phyloP scores from a whole-genome alignment of 2,329 filamentous ascomycete genomes.

The Tolypocladium cylindrosporum region DNA sequence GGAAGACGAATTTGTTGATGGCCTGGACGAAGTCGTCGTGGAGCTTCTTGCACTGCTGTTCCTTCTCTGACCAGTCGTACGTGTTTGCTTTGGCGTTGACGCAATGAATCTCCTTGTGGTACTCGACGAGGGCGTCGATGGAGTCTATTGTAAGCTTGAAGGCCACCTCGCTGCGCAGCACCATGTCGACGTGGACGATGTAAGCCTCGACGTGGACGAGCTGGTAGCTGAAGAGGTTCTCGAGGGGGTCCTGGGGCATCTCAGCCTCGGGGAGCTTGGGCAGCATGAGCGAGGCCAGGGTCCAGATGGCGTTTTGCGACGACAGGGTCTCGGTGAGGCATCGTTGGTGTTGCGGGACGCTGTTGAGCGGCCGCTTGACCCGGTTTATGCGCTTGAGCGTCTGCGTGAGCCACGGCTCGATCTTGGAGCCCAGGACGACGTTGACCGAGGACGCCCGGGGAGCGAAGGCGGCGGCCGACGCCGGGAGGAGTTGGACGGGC shows the following conservation, averaged over 20 bases:
- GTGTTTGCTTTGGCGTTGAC: constrained; percentile 81
- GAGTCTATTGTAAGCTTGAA: constrained; percentile 95
- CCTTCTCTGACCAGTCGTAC: constrained; percentile 94
- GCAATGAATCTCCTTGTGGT: constrained; percentile 93
- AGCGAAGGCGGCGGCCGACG: constrained; percentile 92
- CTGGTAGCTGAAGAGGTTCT: constrained; percentile 87
- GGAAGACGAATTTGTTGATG: constrained; percentile 94
- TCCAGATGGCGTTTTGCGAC: constrained; percentile 86
- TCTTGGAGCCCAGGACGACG: constrained; percentile 83
- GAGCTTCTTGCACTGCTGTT: constrained; percentile 90
- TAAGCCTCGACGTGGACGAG: constrained; percentile 92
- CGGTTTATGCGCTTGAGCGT: constrained; percentile 95
- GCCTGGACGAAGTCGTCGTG: constrained; percentile 95
- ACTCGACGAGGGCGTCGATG: constrained; percentile 86
- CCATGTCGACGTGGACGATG: constrained; percentile 98
- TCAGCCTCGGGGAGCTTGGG: constrained; percentile 82
- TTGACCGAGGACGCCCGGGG: constrained; percentile 84
- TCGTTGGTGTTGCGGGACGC: constrained; percentile 86
- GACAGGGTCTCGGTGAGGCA: constrained; percentile 93
- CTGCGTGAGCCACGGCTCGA: constrained; percentile 93
- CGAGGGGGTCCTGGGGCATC: constrained; percentile 71
- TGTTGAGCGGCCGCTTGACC: constrained; percentile 95
- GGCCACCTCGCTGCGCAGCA: constrained; percentile 91
- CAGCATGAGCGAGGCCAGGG: constrained; percentile 83
- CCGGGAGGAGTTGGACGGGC: constrained; percentile 88